Base-by-base conservation (phyloP, 2,329 filamentous ascomycete genomes). In the Xylaria hypoxylon region DNA sequence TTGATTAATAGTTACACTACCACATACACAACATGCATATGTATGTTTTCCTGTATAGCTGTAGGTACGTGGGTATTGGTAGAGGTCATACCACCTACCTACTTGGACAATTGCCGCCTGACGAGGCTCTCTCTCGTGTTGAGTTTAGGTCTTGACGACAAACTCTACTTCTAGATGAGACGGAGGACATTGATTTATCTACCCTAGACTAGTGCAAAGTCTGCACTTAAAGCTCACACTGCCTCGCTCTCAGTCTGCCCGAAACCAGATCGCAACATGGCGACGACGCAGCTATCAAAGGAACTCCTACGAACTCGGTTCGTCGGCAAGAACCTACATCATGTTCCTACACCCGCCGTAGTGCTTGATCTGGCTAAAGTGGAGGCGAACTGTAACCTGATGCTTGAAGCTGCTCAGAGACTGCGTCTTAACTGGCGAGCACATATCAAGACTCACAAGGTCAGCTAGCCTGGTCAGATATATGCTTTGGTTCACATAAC, bases 381-480 rank as follows among this genome's bases (percentile, higher is more conserved):
- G 26, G 82, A 86, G 61, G 80, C 84, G 55, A 93, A 95, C 74
- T 95, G 92, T 78, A 79, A 82, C 67, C 82, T 87, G 40, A 94
- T 96, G 91, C 85, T 93, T 6, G 81, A 88, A 13, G 86, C 91
- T 0, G 85, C 86, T 15, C 77, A 84, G 45, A 79, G 80, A 56
- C 79, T 94, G 15, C 82, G 84, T 0, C 82, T 94, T 26, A 85
- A 84, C 6, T 95, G 93, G 81, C 83, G 92, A 65, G 89, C 90
- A 1, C 92, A 96, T 77, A 88, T 95, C 66, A 96, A 96, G 80
- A 94, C 91, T 24, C 92, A 96, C 78, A 96, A 96, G 82, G 90
- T 90, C 78, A 62, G 74, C 40, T n/a, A 50, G n/a, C 10, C 17
- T 28, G 13, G 13, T 11, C 6, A 26, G 19, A 59, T n/a, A n/a